Conservation (phyloP, 768 basidiomycete species). For the Pleurotus eryngii region DNA sequence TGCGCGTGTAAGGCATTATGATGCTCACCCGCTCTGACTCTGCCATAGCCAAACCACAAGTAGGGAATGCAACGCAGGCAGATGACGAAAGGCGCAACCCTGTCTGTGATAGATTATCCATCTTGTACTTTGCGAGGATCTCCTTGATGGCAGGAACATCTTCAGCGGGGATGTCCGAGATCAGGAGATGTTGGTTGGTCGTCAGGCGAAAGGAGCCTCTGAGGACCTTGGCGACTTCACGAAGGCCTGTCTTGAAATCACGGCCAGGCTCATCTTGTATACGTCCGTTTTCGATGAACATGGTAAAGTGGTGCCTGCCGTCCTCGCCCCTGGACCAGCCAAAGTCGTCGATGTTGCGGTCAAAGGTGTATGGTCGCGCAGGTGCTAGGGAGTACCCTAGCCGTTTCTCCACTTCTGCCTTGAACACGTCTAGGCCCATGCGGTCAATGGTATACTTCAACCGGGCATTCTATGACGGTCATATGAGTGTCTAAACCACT, state of each 20-base stretch:
- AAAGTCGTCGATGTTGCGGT: constrained; percentile 88
- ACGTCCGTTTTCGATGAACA: constrained; percentile 97
- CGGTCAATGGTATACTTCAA: constrained; percentile 97
- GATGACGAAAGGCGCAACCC: constrained; percentile 85
- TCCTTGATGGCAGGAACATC: constrained; percentile 77
- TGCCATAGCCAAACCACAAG: constrained; percentile 67
- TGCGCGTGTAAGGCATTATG: background rate
- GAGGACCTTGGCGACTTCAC: constrained; percentile 91
- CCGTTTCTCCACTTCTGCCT: constrained; percentile 83
- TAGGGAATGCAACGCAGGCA: constrained; percentile 97
- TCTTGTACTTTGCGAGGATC: constrained; percentile 78
- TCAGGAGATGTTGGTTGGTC: constrained; percentile 89
- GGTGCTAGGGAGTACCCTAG: constrained; percentile 78
- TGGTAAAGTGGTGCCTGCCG: constrained; percentile 86
- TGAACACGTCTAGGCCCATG: constrained; percentile 87
- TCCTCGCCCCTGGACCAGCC: constrained; percentile 90
- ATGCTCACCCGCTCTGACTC: constrained; percentile 51
- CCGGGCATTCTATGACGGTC: constrained; percentile 62
- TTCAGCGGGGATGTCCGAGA: constrained; percentile 76
- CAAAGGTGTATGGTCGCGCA: constrained; percentile 75
- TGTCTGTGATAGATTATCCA: constrained; percentile 81
- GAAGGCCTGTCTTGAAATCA: constrained; percentile 89
- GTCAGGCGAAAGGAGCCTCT: constrained; percentile 93
- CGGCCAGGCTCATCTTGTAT: constrained; percentile 90
- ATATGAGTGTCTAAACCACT: constrained; percentile 6